These are phyloP conservation scores for Saccharomycopsis sp. DNA, from an alignment of 805 yeast genomes.

Conservation along the genomic window DNA sequence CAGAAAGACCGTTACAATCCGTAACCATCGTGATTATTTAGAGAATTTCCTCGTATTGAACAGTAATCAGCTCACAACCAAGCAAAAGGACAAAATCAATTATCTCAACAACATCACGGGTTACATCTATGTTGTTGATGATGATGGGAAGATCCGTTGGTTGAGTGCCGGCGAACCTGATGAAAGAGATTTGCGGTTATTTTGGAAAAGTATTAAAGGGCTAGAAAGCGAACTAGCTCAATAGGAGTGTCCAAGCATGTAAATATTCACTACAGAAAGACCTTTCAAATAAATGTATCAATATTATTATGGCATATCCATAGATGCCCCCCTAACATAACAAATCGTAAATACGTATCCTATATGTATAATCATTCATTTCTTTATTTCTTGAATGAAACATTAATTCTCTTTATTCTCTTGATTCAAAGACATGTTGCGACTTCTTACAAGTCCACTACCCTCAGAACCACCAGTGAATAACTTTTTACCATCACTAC, in stretches of 20 bases:
- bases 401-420: neutral
- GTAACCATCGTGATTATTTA: conserved; percentile 34
- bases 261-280: neutral
- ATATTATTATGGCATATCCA: too few species aligned
- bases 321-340: too few species aligned
- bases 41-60: conserved; percentile 58
- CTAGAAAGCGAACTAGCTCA: conserved; percentile 40
- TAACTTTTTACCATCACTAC: neutral
- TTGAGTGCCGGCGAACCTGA: conserved; percentile 79
- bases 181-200: conserved; percentile 52
- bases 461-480: neutral
- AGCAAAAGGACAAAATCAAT: conserved; percentile 49
- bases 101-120: conserved; percentile 79
- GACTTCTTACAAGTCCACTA: neutral
- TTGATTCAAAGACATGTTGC: conserved; percentile 1
- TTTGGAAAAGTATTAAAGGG: conserved; percentile 64
- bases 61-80: conserved; percentile 50
- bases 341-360: neutral
- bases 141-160: conserved; percentile 76
- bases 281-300: neutral
- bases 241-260: neutral
- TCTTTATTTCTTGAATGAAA: too few species aligned
- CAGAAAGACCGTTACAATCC: conserved; percentile 36
- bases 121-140: conserved; percentile 73
- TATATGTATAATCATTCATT: too few species aligned